Evolutionary conservation across 75 land plant genomes (phyloP), one percentile per base, ranked within the genome.

Genomic region (Selaginella tamariscina): DNA sequence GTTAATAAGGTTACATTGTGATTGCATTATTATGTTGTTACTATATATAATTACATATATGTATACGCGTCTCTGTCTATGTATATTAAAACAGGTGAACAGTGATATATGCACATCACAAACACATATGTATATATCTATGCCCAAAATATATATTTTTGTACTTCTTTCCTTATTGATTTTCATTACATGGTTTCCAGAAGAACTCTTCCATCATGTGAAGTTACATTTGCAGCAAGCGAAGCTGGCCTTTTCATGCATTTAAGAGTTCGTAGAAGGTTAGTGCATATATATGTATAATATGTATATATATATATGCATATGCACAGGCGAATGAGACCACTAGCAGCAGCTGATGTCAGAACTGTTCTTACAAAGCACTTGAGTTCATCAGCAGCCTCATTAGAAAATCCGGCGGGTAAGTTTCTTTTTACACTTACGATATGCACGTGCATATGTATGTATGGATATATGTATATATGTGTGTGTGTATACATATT

Each of bases 171-270:
- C 0, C 1, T 31, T 70, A 55, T 60, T 70, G 8, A 24, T 0
- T 70, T 26, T 1, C 1, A 57, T 0, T 44, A 49, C 27, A 26
- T 67, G 18, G 30, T 64, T 73, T 71, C 11, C 71, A 92, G 98
- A 82, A 86, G 75, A 70, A 79, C 81, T 1, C 86, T 84, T 27
- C 85, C 86, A 33, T 76, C 82, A 28, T 60, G 84, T 69, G 95
- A 93, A 71, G 76, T 89, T 55, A 69, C 84, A n/a, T 93, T 93
- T 75, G 71, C 88, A 27, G 90, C 88, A 5, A 86, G 86, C 26
- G 90, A 93, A 77, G 98, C 88, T 60, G 90, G 84, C 71, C 75
- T 93, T 23, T 89, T 84, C 76, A 86, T 93, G 39, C 95, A 93
- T 71, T 84, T 79, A 59, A 39, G 84, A 11, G 68, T 93, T 70